Base-by-base conservation (phyloP, 1,284 basidiomycete genomes). In the Dichomitus squalens region DNA sequence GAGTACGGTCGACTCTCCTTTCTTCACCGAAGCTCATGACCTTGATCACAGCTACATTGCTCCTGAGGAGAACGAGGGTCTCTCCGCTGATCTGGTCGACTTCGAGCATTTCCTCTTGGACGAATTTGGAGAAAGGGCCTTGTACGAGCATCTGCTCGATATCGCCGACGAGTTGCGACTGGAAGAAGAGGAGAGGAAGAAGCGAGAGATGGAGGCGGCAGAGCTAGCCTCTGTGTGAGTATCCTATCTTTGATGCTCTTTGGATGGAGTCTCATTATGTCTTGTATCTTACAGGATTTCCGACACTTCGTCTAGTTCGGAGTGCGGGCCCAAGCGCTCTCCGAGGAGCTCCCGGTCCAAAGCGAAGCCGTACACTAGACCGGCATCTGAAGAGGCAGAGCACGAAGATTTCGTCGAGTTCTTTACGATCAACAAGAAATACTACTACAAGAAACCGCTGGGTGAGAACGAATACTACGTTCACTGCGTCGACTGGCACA, bases 401-500 rank as follows among this genome's bases (percentile, higher is more conserved):
- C 18, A 7, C 33, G 20, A 35, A 18, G 34, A 44, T 20, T 44
- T 44, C 51, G 21, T 44, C 12, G 29, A 46, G 23, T 27, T 43
- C 41, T 43, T 43, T 16, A n/a, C 16, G 12, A 21, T 25, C 18
- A 7, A 18, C 21, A 8, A 7, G 9, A 6, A 33, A n/a, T n/a
- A n/a, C 23, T 7, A 1, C 23, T 6, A 2, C 5, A 36, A 33
- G 23, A 27, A 3, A 14, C 34, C 12, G 4, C 23, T 47, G 16
- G 21, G 25, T 16, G 25, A 39, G 34, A 35, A 31, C 52, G 35
- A 36, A 33, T 20, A 39, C 23, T 49, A 34, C 40, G 35, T 51
- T n/a, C 54, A 56, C 35, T 34, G 8, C 14, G 29, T 57, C 35
- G 33, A 57, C 55, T 50, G 49, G 55, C 8, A 23, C 9, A 35